Conservation (phyloP, 169 alveolate genomes). For the Plasmodium yoelii region DNA sequence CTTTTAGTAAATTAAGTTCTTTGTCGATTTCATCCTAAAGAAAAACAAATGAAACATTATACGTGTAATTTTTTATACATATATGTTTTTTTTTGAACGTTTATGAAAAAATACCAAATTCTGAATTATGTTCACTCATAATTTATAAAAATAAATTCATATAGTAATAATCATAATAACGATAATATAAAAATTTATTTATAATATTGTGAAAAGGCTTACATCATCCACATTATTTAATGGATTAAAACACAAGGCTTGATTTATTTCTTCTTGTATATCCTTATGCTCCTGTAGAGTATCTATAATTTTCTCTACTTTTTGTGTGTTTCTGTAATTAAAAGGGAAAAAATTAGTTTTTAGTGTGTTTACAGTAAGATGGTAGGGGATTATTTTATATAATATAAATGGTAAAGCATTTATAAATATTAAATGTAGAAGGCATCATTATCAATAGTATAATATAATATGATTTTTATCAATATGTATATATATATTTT, state of each 20-base stretch:
- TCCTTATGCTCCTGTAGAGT: conserved; percentile 84
- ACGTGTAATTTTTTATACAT: too few relatives aligned
- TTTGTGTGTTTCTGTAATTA: conserved; percentile 75
- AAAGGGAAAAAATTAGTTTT: background rate
- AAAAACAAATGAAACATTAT: background rate
- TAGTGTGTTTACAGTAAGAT: background rate
- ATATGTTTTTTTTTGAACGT: background rate
- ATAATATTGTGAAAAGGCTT: conserved; percentile 2
- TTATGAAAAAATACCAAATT: background rate
- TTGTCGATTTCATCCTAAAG: conserved; percentile 69
- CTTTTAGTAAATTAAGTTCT: conserved; percentile 64
- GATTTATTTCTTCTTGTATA: conserved; percentile 82
- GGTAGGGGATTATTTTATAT: background rate
- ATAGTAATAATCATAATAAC: background rate
- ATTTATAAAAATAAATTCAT: conserved; percentile 1
- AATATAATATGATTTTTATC: too few relatives aligned
- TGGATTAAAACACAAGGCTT: conserved; percentile 72
- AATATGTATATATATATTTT: conserved; percentile 1
- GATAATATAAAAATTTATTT: background rate
- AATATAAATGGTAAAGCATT: background rate
- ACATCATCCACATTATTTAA: conserved; percentile 75
- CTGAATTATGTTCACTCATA: background rate
- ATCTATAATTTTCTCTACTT: conserved; percentile 83
- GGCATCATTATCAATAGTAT: too few relatives aligned
- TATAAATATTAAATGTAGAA: background rate